A percentile compares a stretch with the other conserved stretches of the same genome.
phyloP scores from a whole-genome alignment of 2,329 filamentous ascomycete species.

The Verticillium dahliae region DNA sequence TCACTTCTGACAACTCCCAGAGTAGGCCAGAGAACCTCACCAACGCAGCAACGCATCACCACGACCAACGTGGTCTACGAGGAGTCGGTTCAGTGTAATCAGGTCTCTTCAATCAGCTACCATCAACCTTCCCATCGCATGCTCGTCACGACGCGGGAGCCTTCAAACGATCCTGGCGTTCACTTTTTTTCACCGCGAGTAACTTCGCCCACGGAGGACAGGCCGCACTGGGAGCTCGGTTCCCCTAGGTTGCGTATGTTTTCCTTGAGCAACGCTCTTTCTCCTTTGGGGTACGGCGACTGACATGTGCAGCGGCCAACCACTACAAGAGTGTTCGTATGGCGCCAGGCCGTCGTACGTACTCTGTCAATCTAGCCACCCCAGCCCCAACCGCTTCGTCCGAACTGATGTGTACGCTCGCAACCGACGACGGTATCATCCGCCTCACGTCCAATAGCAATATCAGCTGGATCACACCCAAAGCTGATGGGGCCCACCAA shows the following conservation, averaged over 20 bases:
- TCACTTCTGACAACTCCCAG: background rate
- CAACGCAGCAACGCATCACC: too few relatives aligned
- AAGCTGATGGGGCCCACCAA: slow-evolving; percentile 1
- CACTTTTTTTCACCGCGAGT: slow-evolving; percentile 30
- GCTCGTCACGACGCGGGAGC: slow-evolving; percentile 32
- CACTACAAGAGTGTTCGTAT: slow-evolving; percentile 24
- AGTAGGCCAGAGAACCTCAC: background rate
- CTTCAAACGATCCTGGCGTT: slow-evolving; percentile 23
- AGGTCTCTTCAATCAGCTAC: slow-evolving; percentile 42
- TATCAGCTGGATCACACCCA: slow-evolving; percentile 26
- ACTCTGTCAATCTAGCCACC: slow-evolving; percentile 32
- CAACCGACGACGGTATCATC: slow-evolving; percentile 41
- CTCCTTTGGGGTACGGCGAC: background rate
- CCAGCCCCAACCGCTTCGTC: slow-evolving; percentile 25
- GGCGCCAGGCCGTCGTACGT: slow-evolving; percentile 17
- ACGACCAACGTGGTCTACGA: background rate
- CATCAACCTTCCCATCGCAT: slow-evolving; percentile 33
- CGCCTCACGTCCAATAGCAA: slow-evolving; percentile 23
- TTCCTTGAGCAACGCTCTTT: slow-evolving; percentile 5
- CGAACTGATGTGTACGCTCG: slow-evolving; percentile 19
- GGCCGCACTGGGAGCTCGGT: slow-evolving; percentile 31
- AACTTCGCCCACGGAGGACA: slow-evolving; percentile 17
- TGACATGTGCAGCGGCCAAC: background rate
- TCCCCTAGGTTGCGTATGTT: slow-evolving; percentile 18
- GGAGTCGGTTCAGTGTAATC: slow-evolving; percentile 13